phyloP scores from a whole-genome alignment of 352 stramenopile species.

The Blastocystis sp. region DNA sequence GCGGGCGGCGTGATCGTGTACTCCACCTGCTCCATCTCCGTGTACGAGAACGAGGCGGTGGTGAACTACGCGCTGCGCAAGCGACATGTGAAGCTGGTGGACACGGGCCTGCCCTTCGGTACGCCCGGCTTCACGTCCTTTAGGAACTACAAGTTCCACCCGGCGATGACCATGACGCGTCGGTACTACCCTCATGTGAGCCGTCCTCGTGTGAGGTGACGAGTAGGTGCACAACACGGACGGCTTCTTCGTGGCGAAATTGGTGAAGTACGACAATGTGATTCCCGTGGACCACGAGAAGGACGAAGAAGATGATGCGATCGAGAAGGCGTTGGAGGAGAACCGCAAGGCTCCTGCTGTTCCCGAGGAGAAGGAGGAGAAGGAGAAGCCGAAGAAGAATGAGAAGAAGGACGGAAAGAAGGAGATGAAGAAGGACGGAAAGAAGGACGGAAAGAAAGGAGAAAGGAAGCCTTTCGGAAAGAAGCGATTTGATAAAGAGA shows the following conservation, averaged over 20 bases:
- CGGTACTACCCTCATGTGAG: conserved; percentile 97
- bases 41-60: conserved; percentile 90
- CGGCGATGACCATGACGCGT: conserved; percentile 89
- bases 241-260: conserved; percentile 99
- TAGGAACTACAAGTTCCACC: conserved; percentile 96
- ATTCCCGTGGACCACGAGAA: conserved; percentile 80
- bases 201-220: not conserved
- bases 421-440: conserved; percentile 68
- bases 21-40: conserved; percentile 91
- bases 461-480: conserved; percentile 61
- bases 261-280: conserved; percentile 96
- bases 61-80: conserved; percentile 98
- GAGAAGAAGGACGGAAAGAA: conserved; percentile 75
- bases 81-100: conserved; percentile 95
- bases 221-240: conserved; percentile 96
- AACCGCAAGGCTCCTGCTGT: conserved; percentile 77
- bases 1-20: conserved; percentile 97
- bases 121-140: conserved; percentile 82
- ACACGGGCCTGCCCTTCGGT: conserved; percentile 93
- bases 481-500: conserved; percentile 74
- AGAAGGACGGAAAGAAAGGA: conserved; percentile 33
- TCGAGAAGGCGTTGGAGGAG: conserved; percentile 80
- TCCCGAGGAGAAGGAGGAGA: conserved; percentile 77
- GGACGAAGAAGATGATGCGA: conserved; percentile 79
- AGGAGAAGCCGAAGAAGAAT: conserved; percentile 74